A percentile compares a stretch with the other conserved stretches of the same genome.
These are phyloP conservation scores for Plasmodium yoelii DNA, from an alignment of 169 alveolate genomes.

Conservation along the genomic window DNA sequence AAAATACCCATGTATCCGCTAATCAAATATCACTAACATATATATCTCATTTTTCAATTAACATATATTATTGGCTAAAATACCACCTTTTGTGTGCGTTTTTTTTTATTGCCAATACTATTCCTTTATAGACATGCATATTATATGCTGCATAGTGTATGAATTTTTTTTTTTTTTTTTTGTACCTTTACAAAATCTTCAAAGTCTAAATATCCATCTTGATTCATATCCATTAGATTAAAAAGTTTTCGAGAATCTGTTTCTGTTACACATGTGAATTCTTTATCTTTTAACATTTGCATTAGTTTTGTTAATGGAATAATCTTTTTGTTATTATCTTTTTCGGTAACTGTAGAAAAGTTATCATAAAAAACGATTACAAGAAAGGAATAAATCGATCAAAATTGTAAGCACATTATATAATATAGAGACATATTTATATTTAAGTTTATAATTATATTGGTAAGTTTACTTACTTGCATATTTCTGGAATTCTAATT, in stretches of 20 bases:
- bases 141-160: background rate
- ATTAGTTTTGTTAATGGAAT: slow-evolving; percentile 66
- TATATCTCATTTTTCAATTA: too few relatives aligned
- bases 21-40: too few relatives aligned
- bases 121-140: background rate
- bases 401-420: background rate
- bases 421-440: background rate
- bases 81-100: too few relatives aligned
- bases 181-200: slow-evolving; percentile 58
- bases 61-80: too few relatives aligned
- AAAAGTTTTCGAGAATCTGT: slow-evolving; percentile 51
- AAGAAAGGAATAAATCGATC: background rate
- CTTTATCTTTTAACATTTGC: slow-evolving; percentile 75
- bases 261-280: slow-evolving; percentile 75
- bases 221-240: slow-evolving; percentile 59
- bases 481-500: slow-evolving; percentile 80
- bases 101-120: too few relatives aligned
- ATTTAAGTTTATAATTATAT: background rate
- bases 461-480: slow-evolving; percentile 63
- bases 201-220: slow-evolving; percentile 72
- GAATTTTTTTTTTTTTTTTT: too few relatives aligned
- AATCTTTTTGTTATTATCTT: slow-evolving; percentile 65
- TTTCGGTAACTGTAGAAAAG: slow-evolving; percentile 52
- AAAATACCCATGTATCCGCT: too few relatives aligned
- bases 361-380: background rate